Base-by-base conservation (phyloP, 2,329 filamentous ascomycete genomes). In the Drechslera avenae region DNA sequence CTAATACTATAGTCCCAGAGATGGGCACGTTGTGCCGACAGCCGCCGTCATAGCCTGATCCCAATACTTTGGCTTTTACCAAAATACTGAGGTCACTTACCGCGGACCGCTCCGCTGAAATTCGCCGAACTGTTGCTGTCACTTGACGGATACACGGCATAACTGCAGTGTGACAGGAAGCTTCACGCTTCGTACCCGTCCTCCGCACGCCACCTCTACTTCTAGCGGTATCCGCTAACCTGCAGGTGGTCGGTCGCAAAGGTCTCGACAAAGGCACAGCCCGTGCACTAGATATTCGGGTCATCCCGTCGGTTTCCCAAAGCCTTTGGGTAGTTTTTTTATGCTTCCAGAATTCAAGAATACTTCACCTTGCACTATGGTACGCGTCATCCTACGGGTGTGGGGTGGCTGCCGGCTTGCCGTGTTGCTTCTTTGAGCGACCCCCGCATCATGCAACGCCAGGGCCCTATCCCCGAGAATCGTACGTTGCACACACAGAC, bases 171-270 rank as follows among this genome's bases (percentile, higher is more conserved):
- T 28, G 28, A 53, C 51, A 14, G 42, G 37, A 46, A 47, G 30
- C 43, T 46, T 60, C 52, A 54, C 55, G 55, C 49, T 51, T 50
- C 42, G 50, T 56, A 56, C 55, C 39, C 45, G 39, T 56, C 50
- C 21, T 56, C 41, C 50, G 57, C 45, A 40, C 21, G 45, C 36
- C 19, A 37, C 35, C 28, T 39, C 43, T 23, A 39, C 46, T 46
- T 18, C 47, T 33, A 39, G 28, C 19, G 26, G 16, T 10, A 33
- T 28, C 17, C 5, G 28, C 26, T 30, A 46, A 32, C n/a, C 19
- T 19, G 28, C 26, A 32, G 26, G 9, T 28, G 26, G 26, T 8
- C 26, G 26, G 5, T 6, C 26, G 26, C 26, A 13, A 28, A 28
- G 26, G 35, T 19, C 14, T 13, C 19, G 6, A 35, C 18, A n/a